Evolutionary conservation across 2,329 filamentous ascomycete genomes (phyloP), one percentile per base, ranked within the genome.

Genomic region (Neonectria ditissima): DNA sequence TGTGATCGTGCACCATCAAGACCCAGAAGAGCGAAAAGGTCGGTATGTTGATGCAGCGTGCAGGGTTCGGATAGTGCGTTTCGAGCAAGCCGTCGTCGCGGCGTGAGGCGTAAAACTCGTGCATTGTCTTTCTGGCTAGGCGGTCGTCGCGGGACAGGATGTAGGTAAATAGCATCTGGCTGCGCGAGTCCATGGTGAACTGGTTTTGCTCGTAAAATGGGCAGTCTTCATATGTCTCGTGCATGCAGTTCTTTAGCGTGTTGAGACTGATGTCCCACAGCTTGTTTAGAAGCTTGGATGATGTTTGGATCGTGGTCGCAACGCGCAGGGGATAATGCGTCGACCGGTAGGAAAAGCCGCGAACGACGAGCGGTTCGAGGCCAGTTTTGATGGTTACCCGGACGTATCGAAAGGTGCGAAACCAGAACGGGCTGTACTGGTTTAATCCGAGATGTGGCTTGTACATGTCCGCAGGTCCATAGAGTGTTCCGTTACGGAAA

Each of bases 1-100:
- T 59, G 50, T 63, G 61, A 37, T 63, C 55, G 20, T 63, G 54
- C 5, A 63, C n/a, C 55, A 63, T 63, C 26, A 55, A 37, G 14
- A 63, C 44, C 61, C 55, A 63, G 34, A 63, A 63, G 7, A 63
- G 37, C 1, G 55, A 59, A 11, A 59, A 63, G 2, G 61, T 63
- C 3, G 61, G 61, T 16, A 63, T 63, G 50, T 50, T 59, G 22
- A 59, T 55, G 34, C 43, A 59, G 5, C 55, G 61, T 4, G 20
- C 43, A 5, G 55, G 43, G 11, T 59, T 63, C 3, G 61, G 61
- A 7, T 50, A 63, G 22, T 63, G 55, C 1, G 61, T 58, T 18
- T 63, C 61, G 8, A 63, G 43, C 2, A 59, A 32, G 30, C 61
- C 61, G 6, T 63, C 61, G 14, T 63, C 61, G 9, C 55, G 32